phyloP scores from a whole-genome alignment of 179 eudicot species.

The Dionaea muscipula region DNA sequence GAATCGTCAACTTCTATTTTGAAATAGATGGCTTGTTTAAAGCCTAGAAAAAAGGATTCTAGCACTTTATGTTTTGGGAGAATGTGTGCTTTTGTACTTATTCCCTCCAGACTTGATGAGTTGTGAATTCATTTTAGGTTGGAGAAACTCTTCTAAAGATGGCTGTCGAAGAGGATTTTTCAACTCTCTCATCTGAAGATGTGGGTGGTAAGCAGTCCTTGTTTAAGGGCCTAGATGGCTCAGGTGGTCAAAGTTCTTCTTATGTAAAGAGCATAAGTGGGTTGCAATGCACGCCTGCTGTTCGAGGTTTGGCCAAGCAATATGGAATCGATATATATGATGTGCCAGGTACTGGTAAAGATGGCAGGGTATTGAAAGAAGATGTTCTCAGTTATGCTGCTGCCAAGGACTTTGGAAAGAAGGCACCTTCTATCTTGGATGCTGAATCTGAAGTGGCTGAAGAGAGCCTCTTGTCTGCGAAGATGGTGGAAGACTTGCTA shows the following conservation, averaged over 20 bases:
- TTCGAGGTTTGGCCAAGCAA: slow-evolving; percentile 72
- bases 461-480: slow-evolving; percentile 15
- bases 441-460: slow-evolving; percentile 12
- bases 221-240: slow-evolving; percentile 18
- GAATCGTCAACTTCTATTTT: too few relatives aligned
- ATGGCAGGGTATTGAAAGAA: slow-evolving; percentile 71
- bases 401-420: slow-evolving; percentile 26
- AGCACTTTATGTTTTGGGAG: too few relatives aligned
- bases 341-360: slow-evolving; percentile 59
- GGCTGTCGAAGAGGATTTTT: slow-evolving; percentile 33
- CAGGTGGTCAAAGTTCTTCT: slow-evolving; percentile 19
- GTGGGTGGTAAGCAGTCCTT: slow-evolving; percentile 14
- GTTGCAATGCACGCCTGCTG: slow-evolving; percentile 67
- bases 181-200: slow-evolving; percentile 20
- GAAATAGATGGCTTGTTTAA: neutral
- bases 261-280: slow-evolving; percentile 21
- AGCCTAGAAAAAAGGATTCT: too few relatives aligned
- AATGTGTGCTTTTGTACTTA: neutral
- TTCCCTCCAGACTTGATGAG: neutral
- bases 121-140: slow-evolving; percentile 40
- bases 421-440: slow-evolving; percentile 15
- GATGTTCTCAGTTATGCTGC: slow-evolving; percentile 56
- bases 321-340: slow-evolving; percentile 48
- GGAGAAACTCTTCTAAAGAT: slow-evolving; percentile 86
- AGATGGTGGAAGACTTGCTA: slow-evolving; percentile 21